These are phyloP conservation scores for Schizochytrium sp. DNA, from an alignment of 108 stramenopile genomes.

Conservation along the genomic window DNA sequence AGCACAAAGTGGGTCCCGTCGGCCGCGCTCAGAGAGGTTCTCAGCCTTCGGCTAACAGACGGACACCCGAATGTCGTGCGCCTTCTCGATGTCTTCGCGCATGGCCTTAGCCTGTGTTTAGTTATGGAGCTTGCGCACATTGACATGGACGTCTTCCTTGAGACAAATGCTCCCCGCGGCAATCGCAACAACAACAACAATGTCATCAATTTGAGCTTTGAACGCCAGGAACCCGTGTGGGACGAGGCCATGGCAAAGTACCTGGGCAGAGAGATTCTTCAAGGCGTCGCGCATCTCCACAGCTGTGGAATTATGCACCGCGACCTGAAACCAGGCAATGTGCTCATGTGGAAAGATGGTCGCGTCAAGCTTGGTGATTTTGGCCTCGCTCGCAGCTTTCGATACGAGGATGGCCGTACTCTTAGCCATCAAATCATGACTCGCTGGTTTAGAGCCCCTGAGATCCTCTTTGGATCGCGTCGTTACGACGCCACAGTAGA, in stretches of 20 bases:
- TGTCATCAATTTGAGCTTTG: too few species aligned
- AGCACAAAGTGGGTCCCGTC: not conserved
- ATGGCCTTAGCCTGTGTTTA: not conserved
- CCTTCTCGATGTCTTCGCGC: not conserved
- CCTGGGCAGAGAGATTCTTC: not conserved
- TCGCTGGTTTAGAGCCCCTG: not conserved
- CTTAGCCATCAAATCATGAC: conserved; percentile 9
- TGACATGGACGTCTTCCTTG: not conserved
- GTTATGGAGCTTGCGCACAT: not conserved
- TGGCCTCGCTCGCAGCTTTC: not conserved
- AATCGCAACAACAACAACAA: too few species aligned
- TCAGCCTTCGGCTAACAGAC: not conserved
- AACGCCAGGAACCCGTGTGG: not conserved
- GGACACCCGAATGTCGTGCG: not conserved
- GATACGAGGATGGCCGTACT: not conserved
- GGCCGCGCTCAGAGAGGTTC: not conserved
- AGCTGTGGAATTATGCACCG: not conserved
- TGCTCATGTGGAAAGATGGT: not conserved
- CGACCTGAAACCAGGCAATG: not conserved
- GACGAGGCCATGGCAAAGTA: not conserved
- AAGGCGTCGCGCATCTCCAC: not conserved
- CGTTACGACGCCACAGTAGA: not conserved
- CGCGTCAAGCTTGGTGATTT: not conserved
- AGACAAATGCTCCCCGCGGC: not conserved
- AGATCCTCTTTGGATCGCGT: not conserved